phyloP scores from a whole-genome alignment of 305 asterid genomes.

The Fraxinus paxiana region DNA sequence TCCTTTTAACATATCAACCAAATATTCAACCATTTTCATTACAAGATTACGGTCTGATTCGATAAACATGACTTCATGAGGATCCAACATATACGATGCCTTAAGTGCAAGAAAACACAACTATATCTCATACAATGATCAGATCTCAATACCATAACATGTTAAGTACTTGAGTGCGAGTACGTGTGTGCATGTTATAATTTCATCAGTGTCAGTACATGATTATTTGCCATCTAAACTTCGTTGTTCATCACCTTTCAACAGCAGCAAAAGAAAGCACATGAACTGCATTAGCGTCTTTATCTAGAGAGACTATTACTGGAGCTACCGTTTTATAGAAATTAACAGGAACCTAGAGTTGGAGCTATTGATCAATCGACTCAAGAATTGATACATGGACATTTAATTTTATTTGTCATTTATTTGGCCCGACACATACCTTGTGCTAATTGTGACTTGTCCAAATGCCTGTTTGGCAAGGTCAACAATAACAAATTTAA shows the following conservation, averaged over 20 bases:
- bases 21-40: background rate
- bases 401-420: background rate
- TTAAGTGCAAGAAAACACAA: background rate
- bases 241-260: background rate
- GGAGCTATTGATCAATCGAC: background rate
- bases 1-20: background rate
- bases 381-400: background rate
- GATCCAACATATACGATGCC: background rate
- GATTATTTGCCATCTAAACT: background rate
- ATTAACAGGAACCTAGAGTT: background rate
- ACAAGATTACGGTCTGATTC: background rate
- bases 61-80: background rate
- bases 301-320: background rate
- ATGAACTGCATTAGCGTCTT: background rate
- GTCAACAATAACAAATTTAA: conserved; percentile 1
- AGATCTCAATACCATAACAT: background rate
- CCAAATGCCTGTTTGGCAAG: background rate
- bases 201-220: background rate
- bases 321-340: background rate
- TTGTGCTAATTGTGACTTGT: background rate
- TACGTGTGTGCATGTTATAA: background rate
- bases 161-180: background rate
- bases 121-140: background rate
- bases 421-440: background rate
- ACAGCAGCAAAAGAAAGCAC: background rate